Evolutionary conservation across 192 early-diverging fungal genomes (phyloP).

Genomic region (Jimgerdemannia flammicorona): DNA sequence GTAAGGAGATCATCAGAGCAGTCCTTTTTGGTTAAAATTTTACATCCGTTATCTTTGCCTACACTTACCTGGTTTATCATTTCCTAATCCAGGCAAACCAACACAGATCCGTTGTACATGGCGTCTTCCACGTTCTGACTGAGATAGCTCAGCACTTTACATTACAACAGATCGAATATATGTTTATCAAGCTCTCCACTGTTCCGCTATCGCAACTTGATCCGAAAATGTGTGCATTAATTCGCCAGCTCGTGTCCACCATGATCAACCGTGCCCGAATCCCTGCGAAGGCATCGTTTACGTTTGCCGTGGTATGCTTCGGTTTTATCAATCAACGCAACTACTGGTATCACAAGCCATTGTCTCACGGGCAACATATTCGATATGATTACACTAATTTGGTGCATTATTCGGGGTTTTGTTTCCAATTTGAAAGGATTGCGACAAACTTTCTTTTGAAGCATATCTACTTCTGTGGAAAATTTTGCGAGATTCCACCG

Average conservation of each 20-base stretch:
- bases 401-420: no score
- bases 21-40: not conserved
- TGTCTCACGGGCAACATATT: no score
- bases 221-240: not conserved
- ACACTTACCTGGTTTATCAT: not conserved
- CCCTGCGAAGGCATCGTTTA: not conserved
- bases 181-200: constrained; percentile 34
- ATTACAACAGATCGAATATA: constrained; percentile 25
- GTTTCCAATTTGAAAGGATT: constrained; percentile 14
- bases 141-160: constrained; percentile 32
- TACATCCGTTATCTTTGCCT: no score
- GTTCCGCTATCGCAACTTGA: constrained; percentile 15
- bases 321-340: not conserved
- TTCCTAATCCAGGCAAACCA: constrained; percentile 31
- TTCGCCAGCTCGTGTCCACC: not conserved
- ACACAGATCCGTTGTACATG: constrained; percentile 42
- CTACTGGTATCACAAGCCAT: not conserved
- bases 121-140: constrained; percentile 40
- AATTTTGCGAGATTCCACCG: constrained; percentile 34
- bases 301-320: not conserved
- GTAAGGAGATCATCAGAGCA: constrained; percentile 7
- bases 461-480: constrained; percentile 37
- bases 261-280: not conserved
- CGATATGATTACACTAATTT: no score
- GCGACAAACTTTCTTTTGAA: constrained; percentile 28